Evolutionary conservation across 2,329 filamentous ascomycete genomes (phyloP).

Genomic region (Alternaria sp.): DNA sequence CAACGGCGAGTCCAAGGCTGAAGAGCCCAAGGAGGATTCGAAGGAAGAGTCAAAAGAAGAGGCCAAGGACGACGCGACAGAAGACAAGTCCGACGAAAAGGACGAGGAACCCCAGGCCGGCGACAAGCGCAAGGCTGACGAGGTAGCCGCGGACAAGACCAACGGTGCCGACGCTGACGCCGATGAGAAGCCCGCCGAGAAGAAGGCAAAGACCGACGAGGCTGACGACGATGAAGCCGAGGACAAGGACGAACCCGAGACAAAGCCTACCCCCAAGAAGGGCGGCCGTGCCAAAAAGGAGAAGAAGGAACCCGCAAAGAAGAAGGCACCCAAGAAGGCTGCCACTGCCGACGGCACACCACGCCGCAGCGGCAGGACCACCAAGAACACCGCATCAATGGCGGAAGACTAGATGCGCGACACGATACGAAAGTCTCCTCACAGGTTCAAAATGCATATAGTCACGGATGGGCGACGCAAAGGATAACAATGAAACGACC

Average conservation of each 20-base stretch:
- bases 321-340: conserved; percentile 57
- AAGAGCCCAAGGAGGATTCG: conserved; percentile 19
- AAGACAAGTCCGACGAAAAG: conserved; percentile 9
- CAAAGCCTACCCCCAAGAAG: conserved; percentile 37
- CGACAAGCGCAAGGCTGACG: conserved; percentile 43
- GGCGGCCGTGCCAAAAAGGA: conserved; percentile 52
- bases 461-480: not conserved
- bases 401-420: not conserved
- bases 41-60: conserved; percentile 34
- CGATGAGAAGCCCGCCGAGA: conserved; percentile 22
- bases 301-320: conserved; percentile 50
- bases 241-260: conserved; percentile 33
- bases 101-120: conserved; percentile 36
- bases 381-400: not conserved
- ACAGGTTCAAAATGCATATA: not conserved
- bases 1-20: conserved; percentile 33
- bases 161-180: conserved; percentile 18
- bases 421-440: not conserved
- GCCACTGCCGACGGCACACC: conserved; percentile 58
- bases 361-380: conserved; percentile 53
- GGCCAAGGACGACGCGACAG: conserved; percentile 32
- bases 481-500: not conserved
- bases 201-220: conserved; percentile 34
- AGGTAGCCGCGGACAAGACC: conserved; percentile 27
- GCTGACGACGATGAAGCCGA: conserved; percentile 33